Base-by-base conservation (phyloP, 1,284 basidiomycete species). In the Sporisorium graminicola region DNA sequence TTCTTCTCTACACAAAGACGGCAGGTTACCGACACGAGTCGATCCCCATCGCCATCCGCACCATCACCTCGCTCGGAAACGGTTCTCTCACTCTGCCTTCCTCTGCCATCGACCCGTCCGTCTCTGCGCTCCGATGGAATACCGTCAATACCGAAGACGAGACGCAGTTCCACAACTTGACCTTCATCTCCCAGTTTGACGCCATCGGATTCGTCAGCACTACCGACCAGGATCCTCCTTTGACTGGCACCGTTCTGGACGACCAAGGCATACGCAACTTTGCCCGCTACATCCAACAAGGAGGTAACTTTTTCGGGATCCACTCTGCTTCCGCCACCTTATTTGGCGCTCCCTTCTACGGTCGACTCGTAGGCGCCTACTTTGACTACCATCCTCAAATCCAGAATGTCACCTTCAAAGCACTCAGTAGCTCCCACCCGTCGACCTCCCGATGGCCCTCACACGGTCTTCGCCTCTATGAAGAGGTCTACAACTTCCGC, bases 361-460 rank as follows among this genome's bases (percentile, higher is more conserved):
- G 86, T 47, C 74, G 66, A 47, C 70, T 78, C 2, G 63, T 71
- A 87, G 91, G 91, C 16, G 90, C 92, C 4, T 89, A 88, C 67
- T 93, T 93, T 79, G 91, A 93, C 84, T 92, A 92, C 83, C 92
- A 94, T 80, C 90, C 92, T 0, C 87, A 86, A 9, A 83, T 93
- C 9, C 90, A 91, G 82, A 88, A 89, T 67, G 90, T 81, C 42
- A 59, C 66, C 8, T 54, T 78, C 26, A 62, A 56, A 18, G 47
- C 79, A 6, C 46, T 66, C 16, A 47, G 49, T 13, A 31, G 26
- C 4, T 29, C 58, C 7, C 73, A 82, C 53, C 79, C 73, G 1
- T 74, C 75, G 9, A 79, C 79, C 0, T 76, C 66, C 2, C 64
- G 31, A 51, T 70, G 65, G 58, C 78, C 78, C 5, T 33, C 27